Percentiles rank a stretch among this genome's conserved stretches.
Conservation (phyloP, 306 rosid species). For the Mucuna pruriens region DNA sequence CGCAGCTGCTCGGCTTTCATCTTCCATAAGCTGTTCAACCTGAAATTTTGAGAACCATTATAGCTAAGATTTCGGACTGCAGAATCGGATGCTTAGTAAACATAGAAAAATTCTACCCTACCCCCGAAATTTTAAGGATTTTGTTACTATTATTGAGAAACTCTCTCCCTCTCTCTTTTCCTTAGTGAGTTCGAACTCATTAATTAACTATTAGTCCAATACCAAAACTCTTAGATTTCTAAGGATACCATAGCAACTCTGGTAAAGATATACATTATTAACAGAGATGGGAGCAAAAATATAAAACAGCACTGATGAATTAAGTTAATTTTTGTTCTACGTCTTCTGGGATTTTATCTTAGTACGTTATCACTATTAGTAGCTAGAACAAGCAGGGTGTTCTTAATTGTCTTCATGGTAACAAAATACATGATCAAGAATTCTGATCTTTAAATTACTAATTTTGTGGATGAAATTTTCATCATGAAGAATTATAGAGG, state of each 20-base stretch:
- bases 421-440: not conserved
- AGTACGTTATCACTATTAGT: not conserved
- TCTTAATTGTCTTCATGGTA: not conserved
- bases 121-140: too few relatives aligned
- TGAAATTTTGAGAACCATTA: constrained; percentile 30
- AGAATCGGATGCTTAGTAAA: not conserved
- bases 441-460: not conserved
- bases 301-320: not conserved
- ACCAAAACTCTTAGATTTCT: too few relatives aligned
- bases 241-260: too few relatives aligned
- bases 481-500: not conserved
- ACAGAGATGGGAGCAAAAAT: not conserved
- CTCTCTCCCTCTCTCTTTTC: too few relatives aligned
- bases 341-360: not conserved
- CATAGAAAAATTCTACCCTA: too few relatives aligned
- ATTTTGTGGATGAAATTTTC: not conserved
- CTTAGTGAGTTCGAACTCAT: too few relatives aligned
- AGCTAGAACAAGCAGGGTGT: not conserved
- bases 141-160: too few relatives aligned
- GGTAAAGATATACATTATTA: not conserved
- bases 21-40: constrained; percentile 70
- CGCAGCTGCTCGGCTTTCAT: constrained; percentile 49
- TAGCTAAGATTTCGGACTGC: not conserved
- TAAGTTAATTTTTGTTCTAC: not conserved
- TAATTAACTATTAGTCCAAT: too few relatives aligned